Evolutionary conservation across 1,284 basidiomycete genomes (phyloP), one percentile per base, ranked within the genome.

Genomic region (Fistulinella staudtii): DNA sequence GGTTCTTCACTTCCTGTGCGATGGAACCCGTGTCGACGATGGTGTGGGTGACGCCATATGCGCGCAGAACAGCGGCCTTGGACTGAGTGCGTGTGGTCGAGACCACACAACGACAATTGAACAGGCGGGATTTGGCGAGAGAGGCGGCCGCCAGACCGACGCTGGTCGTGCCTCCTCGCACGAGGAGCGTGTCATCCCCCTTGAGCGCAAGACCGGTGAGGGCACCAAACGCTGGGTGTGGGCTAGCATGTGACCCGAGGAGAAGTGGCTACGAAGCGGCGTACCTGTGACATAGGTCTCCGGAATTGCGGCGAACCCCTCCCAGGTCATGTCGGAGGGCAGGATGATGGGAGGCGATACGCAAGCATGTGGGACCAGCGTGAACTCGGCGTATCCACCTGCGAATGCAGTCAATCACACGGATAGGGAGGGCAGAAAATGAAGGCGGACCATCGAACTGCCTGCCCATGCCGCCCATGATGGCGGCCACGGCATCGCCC

Each of bases 341-440:
- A 59, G 46, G 3, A 20, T 49, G 15, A 57, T 50, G 10, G 55
- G 34, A n/a, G 51, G 53, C 11, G 57, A 61, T 21, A 63, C 61
- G 17, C 41, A 52, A 23, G 43, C 36, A 37, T 63, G 57, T n/a
- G 55, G 63, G 6, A 60, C 39, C 35, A 58, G 52, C 21, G 53
- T 52, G 45, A 55, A 58, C 49, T 58, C 61, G 17, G 61, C 54
- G 44, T 61, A 61, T 22, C 57, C 57, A n/a, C 55, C 58, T 57
- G 15, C n/a, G 13, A 15, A 5, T 11, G n/a, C 7, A 34, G 39
- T 21, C 34, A 22, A 29, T 23, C 27, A 24, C 24, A 22, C n/a
- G 8, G n/a, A 13, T 29, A 8, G 3, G 15, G 20, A 3, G 9
- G 42, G 24, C 13, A 23, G 8, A 18, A 20, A n/a, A 22, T 28